These are phyloP conservation scores for Aspergillus biplanus DNA, from an alignment of 495 filamentous ascomycete genomes.

Conservation along the genomic window DNA sequence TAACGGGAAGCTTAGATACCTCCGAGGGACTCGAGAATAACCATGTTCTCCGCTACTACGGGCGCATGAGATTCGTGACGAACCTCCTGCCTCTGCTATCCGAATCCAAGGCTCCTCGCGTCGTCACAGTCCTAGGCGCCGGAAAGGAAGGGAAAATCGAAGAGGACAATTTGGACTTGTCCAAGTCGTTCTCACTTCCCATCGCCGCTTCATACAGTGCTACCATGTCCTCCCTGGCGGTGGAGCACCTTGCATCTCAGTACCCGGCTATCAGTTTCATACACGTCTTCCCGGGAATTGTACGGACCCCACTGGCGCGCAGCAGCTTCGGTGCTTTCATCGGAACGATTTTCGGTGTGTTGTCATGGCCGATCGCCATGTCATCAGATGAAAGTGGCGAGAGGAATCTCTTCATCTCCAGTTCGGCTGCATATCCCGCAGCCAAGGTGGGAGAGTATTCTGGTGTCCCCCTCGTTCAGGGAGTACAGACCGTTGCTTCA, in stretches of 20 bases:
- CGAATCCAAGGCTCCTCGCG: constrained; percentile 50
- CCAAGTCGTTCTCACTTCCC: constrained; percentile 29
- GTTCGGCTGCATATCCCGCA: constrained; percentile 53
- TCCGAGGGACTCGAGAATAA: constrained; percentile 59
- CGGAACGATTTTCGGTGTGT: constrained; percentile 14
- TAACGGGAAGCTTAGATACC: constrained; percentile 49
- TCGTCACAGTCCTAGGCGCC: constrained; percentile 59
- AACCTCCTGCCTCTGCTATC: constrained; percentile 66
- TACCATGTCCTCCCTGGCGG: constrained; percentile 53
- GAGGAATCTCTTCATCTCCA: constrained; percentile 57
- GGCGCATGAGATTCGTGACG: constrained; percentile 62
- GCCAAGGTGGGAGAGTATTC: constrained; percentile 21
- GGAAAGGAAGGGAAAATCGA: constrained; percentile 58
- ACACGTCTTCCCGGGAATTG: constrained; percentile 59
- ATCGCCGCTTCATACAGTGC: constrained; percentile 42
- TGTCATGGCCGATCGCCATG: constrained; percentile 37
- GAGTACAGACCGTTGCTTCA: constrained; percentile 39
- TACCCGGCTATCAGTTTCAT: constrained; percentile 61
- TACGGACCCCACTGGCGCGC: constrained; percentile 44
- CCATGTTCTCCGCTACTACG: constrained; percentile 61
- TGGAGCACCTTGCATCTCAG: constrained; percentile 50
- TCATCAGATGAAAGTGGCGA: constrained; percentile 53
- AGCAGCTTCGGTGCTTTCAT: constrained; percentile 19
- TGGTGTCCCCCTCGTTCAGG: constrained; percentile 33
- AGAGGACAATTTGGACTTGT: constrained; percentile 47